Conservation (phyloP, 1,139 yeast genomes). For the Hansenula sp. region DNA sequence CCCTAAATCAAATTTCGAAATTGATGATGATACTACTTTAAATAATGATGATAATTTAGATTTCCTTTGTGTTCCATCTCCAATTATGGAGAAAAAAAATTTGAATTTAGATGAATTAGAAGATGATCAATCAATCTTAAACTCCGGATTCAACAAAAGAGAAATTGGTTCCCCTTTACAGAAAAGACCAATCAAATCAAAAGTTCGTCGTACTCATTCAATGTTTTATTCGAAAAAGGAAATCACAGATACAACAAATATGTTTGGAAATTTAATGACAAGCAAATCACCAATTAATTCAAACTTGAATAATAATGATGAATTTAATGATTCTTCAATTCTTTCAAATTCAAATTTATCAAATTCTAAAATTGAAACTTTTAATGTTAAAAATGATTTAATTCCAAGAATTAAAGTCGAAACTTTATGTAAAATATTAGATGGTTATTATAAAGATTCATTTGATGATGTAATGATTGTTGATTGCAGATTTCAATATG, state of each 20-base stretch:
- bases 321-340: slow-evolving; percentile 11
- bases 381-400: slow-evolving; percentile 49
- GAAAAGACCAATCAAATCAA: slow-evolving; percentile 25
- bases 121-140: slow-evolving; percentile 1
- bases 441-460: slow-evolving; percentile 46
- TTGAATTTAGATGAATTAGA: slow-evolving; percentile 2
- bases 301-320: slow-evolving; percentile 6
- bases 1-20: slow-evolving; percentile 7
- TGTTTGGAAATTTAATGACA: slow-evolving; percentile 22
- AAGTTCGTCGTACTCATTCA: slow-evolving; percentile 61
- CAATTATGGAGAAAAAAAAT: slow-evolving; percentile 17
- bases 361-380: slow-evolving; percentile 42
- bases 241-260: slow-evolving; percentile 26
- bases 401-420: slow-evolving; percentile 71
- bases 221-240: slow-evolving; percentile 52
- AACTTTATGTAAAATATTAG: slow-evolving; percentile 60
- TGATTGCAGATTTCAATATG: slow-evolving; percentile 93
- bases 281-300: slow-evolving; percentile 2
- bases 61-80: slow-evolving; percentile 24
- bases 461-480: slow-evolving; percentile 64
- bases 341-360: slow-evolving; percentile 26
- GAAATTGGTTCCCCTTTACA: slow-evolving; percentile 29
- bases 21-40: no score
- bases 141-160: slow-evolving; percentile 18
- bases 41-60: slow-evolving; percentile 17